A percentile compares a stretch with the other conserved stretches of the same genome.
Conservation (phyloP, 202 grass and related monocot species). For the Dendrocalamus latiflorus region DNA sequence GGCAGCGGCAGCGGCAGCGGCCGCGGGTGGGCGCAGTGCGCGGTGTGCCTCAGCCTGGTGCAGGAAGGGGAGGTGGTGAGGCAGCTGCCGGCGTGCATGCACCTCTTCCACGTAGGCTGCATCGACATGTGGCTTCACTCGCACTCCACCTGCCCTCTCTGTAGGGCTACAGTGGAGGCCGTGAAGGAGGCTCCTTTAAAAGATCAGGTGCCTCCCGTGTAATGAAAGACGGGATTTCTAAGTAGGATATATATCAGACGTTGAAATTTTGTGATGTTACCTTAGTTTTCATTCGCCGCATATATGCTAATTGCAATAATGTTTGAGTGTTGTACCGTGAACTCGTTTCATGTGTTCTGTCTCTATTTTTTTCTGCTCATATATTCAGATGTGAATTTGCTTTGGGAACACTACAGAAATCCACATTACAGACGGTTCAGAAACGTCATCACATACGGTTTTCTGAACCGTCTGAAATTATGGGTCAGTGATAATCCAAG, state of each 20-base stretch:
- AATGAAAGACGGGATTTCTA: no score
- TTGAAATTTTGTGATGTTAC: background rate
- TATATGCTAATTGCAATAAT: background rate
- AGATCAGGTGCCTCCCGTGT: constrained; percentile 11
- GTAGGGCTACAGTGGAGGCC: constrained; percentile 34
- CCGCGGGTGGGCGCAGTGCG: no score
- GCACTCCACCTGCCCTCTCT: constrained; percentile 54
- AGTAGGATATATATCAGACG: no score
- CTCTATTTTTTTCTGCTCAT: background rate
- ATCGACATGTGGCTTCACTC: constrained; percentile 36
- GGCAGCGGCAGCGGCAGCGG: no score
- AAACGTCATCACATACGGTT: no score
- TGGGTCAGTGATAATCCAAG: no score
- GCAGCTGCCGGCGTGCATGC: constrained; percentile 54
- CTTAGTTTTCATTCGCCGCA: background rate
- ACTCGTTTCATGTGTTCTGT: background rate
- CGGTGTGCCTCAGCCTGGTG: no score
- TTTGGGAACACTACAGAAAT: no score
- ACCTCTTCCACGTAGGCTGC: constrained; percentile 59
- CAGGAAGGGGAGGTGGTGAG: constrained; percentile 50
- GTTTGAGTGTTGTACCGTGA: background rate
- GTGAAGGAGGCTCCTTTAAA: background rate
- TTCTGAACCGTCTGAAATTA: no score
- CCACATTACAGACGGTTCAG: no score
- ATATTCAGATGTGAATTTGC: background rate